Percentiles rank a stretch among this genome's conserved stretches.
phyloP scores from a whole-genome alignment of 1,139 yeast species.

The Suhomyces terraborum region DNA sequence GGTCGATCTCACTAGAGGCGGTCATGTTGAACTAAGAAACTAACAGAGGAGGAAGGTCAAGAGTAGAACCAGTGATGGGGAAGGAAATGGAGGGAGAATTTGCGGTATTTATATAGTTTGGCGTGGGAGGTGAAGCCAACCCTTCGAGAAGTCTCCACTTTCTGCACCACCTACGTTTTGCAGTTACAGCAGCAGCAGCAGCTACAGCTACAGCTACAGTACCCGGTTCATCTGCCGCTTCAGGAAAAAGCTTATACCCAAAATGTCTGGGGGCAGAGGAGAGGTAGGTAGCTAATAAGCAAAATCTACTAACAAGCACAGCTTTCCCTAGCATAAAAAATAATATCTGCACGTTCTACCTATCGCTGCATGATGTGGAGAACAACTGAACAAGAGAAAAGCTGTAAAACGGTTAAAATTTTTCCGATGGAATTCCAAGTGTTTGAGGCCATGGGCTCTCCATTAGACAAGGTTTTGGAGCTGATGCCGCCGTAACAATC shows the following conservation, averaged over 20 bases:
- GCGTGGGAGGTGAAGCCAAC: background rate
- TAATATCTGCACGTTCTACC: background rate
- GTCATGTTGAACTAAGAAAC: conserved; percentile 14
- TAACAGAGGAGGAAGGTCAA: no score
- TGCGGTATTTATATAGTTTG: background rate
- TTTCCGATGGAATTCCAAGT: conserved; percentile 1
- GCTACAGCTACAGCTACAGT: no score
- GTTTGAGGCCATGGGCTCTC: conserved; percentile 1
- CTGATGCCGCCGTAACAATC: no score
- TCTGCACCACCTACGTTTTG: no score
- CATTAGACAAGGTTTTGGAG: background rate
- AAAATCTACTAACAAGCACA: background rate
- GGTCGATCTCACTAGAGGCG: conserved; percentile 27
- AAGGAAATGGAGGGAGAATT: background rate
- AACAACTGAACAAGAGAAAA: conserved; percentile 6
- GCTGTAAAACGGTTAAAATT: conserved; percentile 1
- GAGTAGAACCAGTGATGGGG: background rate
- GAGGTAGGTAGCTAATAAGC: no score
- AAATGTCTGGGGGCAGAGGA: no score
- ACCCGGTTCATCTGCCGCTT: no score
- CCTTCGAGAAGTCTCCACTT: no score
- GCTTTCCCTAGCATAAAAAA: conserved; percentile 1
- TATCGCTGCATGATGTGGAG: conserved; percentile 8
- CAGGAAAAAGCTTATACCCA: no score
- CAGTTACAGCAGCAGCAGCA: no score